phyloP scores from a whole-genome alignment of 192 early-diverging fungal genomes.

The Umbelopsis isabellina region DNA sequence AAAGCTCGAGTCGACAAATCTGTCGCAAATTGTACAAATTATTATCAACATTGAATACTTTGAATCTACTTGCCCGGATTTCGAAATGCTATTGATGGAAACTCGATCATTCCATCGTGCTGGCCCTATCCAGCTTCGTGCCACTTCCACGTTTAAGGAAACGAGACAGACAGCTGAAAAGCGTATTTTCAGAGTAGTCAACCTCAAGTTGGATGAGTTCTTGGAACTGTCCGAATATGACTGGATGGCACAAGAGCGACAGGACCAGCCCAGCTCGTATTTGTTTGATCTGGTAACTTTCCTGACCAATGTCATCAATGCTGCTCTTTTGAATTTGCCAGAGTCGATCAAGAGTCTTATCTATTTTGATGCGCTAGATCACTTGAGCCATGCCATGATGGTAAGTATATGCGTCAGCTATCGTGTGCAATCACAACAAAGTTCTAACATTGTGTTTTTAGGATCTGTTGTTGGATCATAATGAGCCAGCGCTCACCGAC shows the following conservation, averaged over 20 bases:
- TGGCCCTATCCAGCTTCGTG: constrained; percentile 62
- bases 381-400: constrained; percentile 64
- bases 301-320: constrained; percentile 66
- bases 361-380: constrained; percentile 77
- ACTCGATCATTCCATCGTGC: constrained; percentile 60
- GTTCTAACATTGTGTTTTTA: constrained; percentile 20
- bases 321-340: constrained; percentile 70
- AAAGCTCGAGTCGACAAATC: constrained; percentile 66
- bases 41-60: constrained; percentile 83
- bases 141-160: constrained; percentile 69
- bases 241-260: constrained; percentile 59
- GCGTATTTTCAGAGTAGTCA: constrained; percentile 77
- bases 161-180: constrained; percentile 74
- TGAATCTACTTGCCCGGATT: constrained; percentile 66
- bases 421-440: neutral
- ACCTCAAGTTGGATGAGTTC: constrained; percentile 81
- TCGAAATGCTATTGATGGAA: constrained; percentile 78
- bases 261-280: constrained; percentile 68
- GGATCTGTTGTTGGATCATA: constrained; percentile 61
- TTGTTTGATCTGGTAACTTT: constrained; percentile 76
- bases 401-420: constrained; percentile 44
- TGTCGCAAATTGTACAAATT: constrained; percentile 86
- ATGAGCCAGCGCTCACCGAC: constrained; percentile 61
- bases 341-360: constrained; percentile 63
- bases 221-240: constrained; percentile 85